Conservation (phyloP, 441 rosid species). For the Francoa sonchifolia region DNA sequence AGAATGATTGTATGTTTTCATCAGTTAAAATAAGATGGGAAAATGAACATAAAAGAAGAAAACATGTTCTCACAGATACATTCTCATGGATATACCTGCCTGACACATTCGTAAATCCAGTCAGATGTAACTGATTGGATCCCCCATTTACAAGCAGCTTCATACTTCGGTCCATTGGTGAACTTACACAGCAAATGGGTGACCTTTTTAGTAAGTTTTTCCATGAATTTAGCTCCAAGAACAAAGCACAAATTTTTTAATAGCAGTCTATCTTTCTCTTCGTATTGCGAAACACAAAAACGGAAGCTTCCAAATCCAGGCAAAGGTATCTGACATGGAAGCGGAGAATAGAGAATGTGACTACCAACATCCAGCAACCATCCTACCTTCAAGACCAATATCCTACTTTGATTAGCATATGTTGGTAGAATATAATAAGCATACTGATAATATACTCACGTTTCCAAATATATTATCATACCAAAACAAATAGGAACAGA, state of each 20-base stretch:
- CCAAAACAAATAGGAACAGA: neutral
- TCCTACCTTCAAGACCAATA: slow-evolving; percentile 57
- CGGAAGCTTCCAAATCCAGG: slow-evolving; percentile 69
- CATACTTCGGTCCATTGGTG: slow-evolving; percentile 66
- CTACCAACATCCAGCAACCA: slow-evolving; percentile 66
- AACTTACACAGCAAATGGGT: slow-evolving; percentile 85
- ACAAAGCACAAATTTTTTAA: slow-evolving; percentile 71
- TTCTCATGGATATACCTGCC: slow-evolving; percentile 45
- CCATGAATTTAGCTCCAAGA: slow-evolving; percentile 72
- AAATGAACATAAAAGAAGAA: slow-evolving; percentile 5
- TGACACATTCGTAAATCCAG: slow-evolving; percentile 86
- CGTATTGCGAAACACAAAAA: slow-evolving; percentile 77
- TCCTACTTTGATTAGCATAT: slow-evolving; percentile 15
- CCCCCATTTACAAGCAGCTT: slow-evolving; percentile 73
- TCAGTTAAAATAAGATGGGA: slow-evolving; percentile 5
- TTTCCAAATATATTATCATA: neutral
- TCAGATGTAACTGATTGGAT: slow-evolving; percentile 52
- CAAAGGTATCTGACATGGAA: slow-evolving; percentile 75
- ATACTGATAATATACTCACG: neutral
- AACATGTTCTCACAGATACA: neutral
- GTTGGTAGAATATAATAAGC: slow-evolving; percentile 11
- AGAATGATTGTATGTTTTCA: neutral
- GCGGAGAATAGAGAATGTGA: slow-evolving; percentile 86
- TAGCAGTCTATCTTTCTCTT: slow-evolving; percentile 62
- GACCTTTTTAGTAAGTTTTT: slow-evolving; percentile 58